Conservation (phyloP, 2,329 filamentous ascomycete species). For the Penicillium sp. region DNA sequence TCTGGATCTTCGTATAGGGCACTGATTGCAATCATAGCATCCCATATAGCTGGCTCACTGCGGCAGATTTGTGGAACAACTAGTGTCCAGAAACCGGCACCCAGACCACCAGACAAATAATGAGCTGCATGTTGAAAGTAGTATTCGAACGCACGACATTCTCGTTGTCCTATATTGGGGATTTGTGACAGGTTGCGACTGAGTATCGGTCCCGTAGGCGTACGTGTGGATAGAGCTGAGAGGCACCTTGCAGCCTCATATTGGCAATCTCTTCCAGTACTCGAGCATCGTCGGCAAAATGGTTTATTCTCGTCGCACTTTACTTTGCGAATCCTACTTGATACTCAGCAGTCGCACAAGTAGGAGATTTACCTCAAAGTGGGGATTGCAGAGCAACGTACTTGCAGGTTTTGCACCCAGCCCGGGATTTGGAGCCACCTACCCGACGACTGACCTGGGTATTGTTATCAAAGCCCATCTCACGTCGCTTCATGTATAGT, state of each 20-base stretch:
- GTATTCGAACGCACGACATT: slow-evolving; percentile 27
- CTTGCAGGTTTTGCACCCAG: slow-evolving; percentile 21
- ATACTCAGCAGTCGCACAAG: background rate
- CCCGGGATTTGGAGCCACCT: slow-evolving; percentile 11
- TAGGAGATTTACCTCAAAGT: background rate
- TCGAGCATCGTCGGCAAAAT: slow-evolving; percentile 16
- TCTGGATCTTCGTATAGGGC: slow-evolving; percentile 18
- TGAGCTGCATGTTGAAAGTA: slow-evolving; percentile 21
- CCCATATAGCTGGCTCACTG: slow-evolving; percentile 25
- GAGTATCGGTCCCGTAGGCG: background rate
- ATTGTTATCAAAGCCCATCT: background rate
- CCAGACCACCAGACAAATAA: slow-evolving; percentile 13
- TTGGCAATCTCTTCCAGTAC: slow-evolving; percentile 20
- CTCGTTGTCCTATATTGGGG: slow-evolving; percentile 8
- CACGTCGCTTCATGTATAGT: background rate
- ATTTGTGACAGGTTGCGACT: background rate
- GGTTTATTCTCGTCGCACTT: slow-evolving; percentile 29
- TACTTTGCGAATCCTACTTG: slow-evolving; percentile 18
- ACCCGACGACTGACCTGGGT: slow-evolving; percentile 2
- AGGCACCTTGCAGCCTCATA: slow-evolving; percentile 7
- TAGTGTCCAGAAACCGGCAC: slow-evolving; percentile 22
- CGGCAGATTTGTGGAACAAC: slow-evolving; percentile 22
- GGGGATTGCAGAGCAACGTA: background rate
- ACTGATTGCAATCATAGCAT: slow-evolving; percentile 25
- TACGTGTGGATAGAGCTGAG: background rate